Conservation (phyloP, 75 land plant genomes). For the Ceratopteris richardii region DNA sequence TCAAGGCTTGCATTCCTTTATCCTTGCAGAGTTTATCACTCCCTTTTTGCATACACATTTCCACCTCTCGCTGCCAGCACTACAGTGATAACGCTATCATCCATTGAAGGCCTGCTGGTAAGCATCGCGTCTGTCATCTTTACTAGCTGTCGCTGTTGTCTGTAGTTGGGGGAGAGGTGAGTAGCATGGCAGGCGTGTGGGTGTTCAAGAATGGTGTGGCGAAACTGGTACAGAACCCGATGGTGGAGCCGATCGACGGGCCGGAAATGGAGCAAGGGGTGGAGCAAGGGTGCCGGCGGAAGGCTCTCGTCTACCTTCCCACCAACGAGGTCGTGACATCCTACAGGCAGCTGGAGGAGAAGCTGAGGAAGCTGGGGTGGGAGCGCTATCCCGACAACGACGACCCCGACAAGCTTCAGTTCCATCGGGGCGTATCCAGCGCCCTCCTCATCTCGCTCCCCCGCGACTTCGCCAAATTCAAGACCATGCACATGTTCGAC, state of each 20-base stretch:
- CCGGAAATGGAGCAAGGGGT: background rate
- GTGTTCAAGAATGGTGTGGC: slow-evolving; percentile 54
- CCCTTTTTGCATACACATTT: too few species aligned
- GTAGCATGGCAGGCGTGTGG: slow-evolving; percentile 65
- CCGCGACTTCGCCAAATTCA: slow-evolving; percentile 38
- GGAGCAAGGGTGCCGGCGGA: slow-evolving; percentile 12
- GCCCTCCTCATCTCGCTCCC: slow-evolving; percentile 53
- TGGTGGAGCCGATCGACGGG: slow-evolving; percentile 20
- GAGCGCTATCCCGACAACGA: slow-evolving; percentile 32
- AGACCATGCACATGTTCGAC: slow-evolving; percentile 51
- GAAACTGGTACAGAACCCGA: slow-evolving; percentile 32
- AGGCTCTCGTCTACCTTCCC: slow-evolving; percentile 47
- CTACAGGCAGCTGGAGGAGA: slow-evolving; percentile 42
- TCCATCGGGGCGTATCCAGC: slow-evolving; percentile 33
- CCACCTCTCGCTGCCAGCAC: too few species aligned
- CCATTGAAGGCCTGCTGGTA: too few species aligned
- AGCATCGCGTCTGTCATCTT: too few species aligned
- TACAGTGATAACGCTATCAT: too few species aligned
- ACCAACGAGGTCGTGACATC: slow-evolving; percentile 43
- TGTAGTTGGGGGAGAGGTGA: too few species aligned
- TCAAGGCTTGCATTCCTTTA: too few species aligned
- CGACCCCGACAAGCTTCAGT: slow-evolving; percentile 38
- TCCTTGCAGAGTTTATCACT: too few species aligned
- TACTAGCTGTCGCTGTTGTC: too few species aligned
- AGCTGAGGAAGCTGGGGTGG: slow-evolving; percentile 41